A percentile compares a stretch with the other conserved stretches of the same genome.
Conservation (phyloP, 2,329 filamentous ascomycete species). For the Atkinsonella hypoxylon region DNA sequence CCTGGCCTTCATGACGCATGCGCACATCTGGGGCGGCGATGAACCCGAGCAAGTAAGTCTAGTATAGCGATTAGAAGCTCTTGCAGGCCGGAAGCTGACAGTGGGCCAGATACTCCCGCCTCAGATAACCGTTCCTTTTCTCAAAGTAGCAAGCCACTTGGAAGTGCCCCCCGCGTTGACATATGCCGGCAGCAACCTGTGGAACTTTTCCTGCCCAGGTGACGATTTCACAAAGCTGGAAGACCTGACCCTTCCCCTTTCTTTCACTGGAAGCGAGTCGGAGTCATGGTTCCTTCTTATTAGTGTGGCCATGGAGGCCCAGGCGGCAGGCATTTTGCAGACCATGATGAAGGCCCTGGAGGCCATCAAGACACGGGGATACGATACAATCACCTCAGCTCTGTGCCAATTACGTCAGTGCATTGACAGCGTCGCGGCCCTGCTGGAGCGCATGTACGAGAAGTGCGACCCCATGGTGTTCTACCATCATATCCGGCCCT, state of each 20-base stretch:
- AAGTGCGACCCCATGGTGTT: constrained; percentile 78
- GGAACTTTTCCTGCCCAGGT: constrained; percentile 63
- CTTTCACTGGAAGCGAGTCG: constrained; percentile 78
- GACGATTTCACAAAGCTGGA: constrained; percentile 51
- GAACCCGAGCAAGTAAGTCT: constrained; percentile 64
- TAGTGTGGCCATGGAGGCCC: constrained; percentile 80
- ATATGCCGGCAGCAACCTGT: constrained; percentile 75
- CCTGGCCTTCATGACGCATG: constrained; percentile 68
- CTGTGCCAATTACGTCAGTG: constrained; percentile 54
- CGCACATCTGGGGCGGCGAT: constrained; percentile 81
- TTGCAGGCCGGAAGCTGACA: too few species aligned
- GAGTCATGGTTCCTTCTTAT: constrained; percentile 94
- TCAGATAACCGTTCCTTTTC: constrained; percentile 64
- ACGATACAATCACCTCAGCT: constrained; percentile 45
- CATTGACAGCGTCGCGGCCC: constrained; percentile 52
- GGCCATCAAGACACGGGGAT: constrained; percentile 51
- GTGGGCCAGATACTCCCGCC: constrained; percentile 65
- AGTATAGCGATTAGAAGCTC: too few species aligned
- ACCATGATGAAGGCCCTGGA: constrained; percentile 66
- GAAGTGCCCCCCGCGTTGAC: constrained; percentile 83
- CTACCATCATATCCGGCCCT: constrained; percentile 80
- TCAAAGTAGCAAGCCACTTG: constrained; percentile 58
- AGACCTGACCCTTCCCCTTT: constrained; percentile 59
- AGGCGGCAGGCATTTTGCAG: constrained; percentile 62
- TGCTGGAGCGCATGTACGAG: constrained; percentile 81